These are phyloP conservation scores for Astragalus membranaceus DNA, from an alignment of 306 rosid genomes.

Conservation along the genomic window DNA sequence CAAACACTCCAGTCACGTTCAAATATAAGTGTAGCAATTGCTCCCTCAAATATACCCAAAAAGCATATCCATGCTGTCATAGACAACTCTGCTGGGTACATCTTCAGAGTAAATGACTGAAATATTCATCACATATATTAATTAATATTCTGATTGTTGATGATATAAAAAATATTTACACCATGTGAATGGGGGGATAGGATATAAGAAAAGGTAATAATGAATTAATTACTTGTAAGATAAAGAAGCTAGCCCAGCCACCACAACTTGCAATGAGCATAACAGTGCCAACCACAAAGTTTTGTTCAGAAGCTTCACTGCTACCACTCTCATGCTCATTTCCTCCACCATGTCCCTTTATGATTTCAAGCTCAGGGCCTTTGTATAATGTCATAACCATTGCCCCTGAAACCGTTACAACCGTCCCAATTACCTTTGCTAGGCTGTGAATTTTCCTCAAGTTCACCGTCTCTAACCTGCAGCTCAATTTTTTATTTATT, in stretches of 20 bases:
- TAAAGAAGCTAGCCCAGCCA: conserved; percentile 92
- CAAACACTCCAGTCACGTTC: conserved; percentile 81
- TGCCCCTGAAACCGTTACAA: conserved; percentile 74
- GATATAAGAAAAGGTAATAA: too few relatives aligned
- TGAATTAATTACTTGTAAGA: conserved; percentile 49
- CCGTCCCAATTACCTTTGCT: conserved; percentile 80
- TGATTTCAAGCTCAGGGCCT: conserved; percentile 60
- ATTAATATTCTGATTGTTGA: too few relatives aligned
- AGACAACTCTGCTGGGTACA: conserved; percentile 82
- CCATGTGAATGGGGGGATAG: too few relatives aligned
- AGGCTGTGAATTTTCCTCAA: conserved; percentile 59
- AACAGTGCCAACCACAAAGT: conserved; percentile 73
- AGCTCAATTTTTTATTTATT: not conserved
- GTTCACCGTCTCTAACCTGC: conserved; percentile 81
- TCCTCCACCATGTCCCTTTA: conserved; percentile 28
- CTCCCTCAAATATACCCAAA: conserved; percentile 69
- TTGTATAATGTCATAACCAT: conserved; percentile 95
- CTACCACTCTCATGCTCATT: conserved; percentile 20
- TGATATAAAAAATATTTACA: too few relatives aligned
- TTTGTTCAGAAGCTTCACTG: conserved; percentile 45
- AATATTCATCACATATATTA: too few relatives aligned
- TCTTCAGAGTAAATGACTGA: conserved; percentile 77
- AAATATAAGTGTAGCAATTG: conserved; percentile 46
- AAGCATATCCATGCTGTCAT: conserved; percentile 81
- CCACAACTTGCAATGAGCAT: conserved; percentile 63